Base-by-base conservation (phyloP, 495 filamentous ascomycete species). In the Trichoderma erinaceum region DNA sequence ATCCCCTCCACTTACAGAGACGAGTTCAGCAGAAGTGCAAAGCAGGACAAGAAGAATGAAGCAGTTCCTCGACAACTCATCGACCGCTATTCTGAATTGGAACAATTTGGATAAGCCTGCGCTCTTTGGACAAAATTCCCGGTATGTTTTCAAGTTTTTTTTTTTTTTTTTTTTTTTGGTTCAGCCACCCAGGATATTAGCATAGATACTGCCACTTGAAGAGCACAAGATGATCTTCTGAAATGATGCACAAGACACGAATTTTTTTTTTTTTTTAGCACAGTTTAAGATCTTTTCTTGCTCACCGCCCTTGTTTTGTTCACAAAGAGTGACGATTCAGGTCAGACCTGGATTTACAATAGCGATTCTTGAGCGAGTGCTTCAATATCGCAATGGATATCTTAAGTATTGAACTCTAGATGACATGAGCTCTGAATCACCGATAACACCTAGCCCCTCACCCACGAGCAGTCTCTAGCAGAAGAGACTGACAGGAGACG, bases 381-480 rank as follows among this genome's bases (percentile, higher is more conserved):
- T 46, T 18, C 6, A 46, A 18, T 16, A 46, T 18, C 43, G 43
- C 12, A 38, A 6, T 38, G 35, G 8, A 38, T 10, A 38, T 38
- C 35, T 11, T 46, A 5, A 5, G 12, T 46, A 12, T 46, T 46
- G 43, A 46, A 18, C 12, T 16, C 13, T 2, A 46, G 43, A 46
- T 18, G 43, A 18, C 18, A 18, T 46, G 43, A 25, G 10, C 56
- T 29, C 27, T 61, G 56, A 61, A 29, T 61, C 56, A 61, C 56
- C 56, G 23, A 13, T 61, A 32, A 3, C 1, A 29, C 29, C 29
- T 32, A 18, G 25, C 25, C 27, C 21, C n/a, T 12, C 2, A 3
- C 71, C 74, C 61, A 69, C 56, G 29, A 25, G 27, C 56, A 61
- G 18, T 11, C 3, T 32, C 27, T 61, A 25, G 56, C 0, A 18